phyloP scores from a whole-genome alignment of 148 eudicot species.

The Silene latifolia region DNA sequence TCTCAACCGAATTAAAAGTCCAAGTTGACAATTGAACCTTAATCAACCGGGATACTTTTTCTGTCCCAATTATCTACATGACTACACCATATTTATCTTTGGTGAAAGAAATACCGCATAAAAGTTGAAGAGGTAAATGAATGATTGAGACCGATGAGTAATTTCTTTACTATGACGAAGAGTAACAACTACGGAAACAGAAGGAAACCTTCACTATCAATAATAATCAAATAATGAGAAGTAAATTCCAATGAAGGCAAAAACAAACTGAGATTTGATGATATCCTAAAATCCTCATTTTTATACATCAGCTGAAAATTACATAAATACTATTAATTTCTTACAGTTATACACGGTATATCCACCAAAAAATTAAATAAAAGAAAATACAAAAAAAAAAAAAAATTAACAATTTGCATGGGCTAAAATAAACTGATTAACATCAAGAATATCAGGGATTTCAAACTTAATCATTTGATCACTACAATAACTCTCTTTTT shows the following conservation, averaged over 20 bases:
- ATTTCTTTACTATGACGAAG: background rate
- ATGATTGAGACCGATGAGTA: no score
- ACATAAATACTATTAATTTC: slow-evolving; percentile 20
- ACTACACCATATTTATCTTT: no score
- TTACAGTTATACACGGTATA: slow-evolving; percentile 23
- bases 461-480: slow-evolving; percentile 53
- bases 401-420: slow-evolving; percentile 20
- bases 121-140: no score
- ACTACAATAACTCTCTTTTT: slow-evolving; percentile 65
- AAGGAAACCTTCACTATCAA: slow-evolving; percentile 25
- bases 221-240: slow-evolving; percentile 21
- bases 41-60: no score
- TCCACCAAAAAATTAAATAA: slow-evolving; percentile 16
- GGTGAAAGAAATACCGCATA: no score
- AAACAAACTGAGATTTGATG: slow-evolving; percentile 31
- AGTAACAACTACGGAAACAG: slow-evolving; percentile 11
- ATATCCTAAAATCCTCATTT: slow-evolving; percentile 16
- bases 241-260: slow-evolving; percentile 24
- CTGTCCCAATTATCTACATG: no score
- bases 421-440: slow-evolving; percentile 48
- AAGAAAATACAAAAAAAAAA: slow-evolving; percentile 14
- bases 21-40: no score
- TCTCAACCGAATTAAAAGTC: no score
- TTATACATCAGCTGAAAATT: slow-evolving; percentile 32
- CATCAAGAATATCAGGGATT: slow-evolving; percentile 54